Base-by-base conservation (phyloP, 192 early-diverging fungal species). In the Diversispora epigaea region DNA sequence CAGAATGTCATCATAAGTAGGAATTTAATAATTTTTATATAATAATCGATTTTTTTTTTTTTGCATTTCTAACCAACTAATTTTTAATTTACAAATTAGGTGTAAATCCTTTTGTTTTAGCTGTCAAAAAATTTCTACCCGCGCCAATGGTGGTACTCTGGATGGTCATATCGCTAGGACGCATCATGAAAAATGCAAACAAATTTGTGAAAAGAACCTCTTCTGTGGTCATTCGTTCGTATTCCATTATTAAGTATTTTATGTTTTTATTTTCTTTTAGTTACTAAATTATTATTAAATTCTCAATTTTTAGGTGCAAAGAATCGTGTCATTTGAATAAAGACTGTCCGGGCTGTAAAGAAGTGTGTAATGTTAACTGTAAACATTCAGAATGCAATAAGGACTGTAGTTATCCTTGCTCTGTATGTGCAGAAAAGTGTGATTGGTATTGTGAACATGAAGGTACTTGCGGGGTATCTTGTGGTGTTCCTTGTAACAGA, bases 401-500 rank as follows among this genome's bases (percentile, higher is more conserved):
- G 15, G 15, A n/a, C 1, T 89, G 88, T 61, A 64, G 76, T 22
- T 57, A 73, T 2, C 41, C 78, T 2, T 88, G 87, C 75, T 47
- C 73, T 12, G 78, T 81, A 11, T 89, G 88, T 73, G 66, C 80
- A 46, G 77, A 81, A 46, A 25, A 4, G 1, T 89, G 88, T 58
- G 63, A 58, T 0, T 89, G 88, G 88, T 21, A 52, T 4, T 89
- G 88, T 66, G 39, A 71, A 21, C 88, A 89, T 61, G 62, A 82
- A 63, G 84, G 82, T 1, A 12, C 19, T 4, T 89, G 88, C 75
- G 22, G 55, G 2, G 67, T 87, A 47, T 79, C 80, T 12, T 89
- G 88, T 45, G 88, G 87, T 22, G 82, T 79, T 6, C 88, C 88
- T 8, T 90, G 89, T 43, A 71, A 73, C 44, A 80, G 86, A 46